A percentile compares a stretch with the other conserved stretches of the same genome.
phyloP scores from a whole-genome alignment of 2,329 filamentous ascomycete genomes.

The Fusarium tupiense region DNA sequence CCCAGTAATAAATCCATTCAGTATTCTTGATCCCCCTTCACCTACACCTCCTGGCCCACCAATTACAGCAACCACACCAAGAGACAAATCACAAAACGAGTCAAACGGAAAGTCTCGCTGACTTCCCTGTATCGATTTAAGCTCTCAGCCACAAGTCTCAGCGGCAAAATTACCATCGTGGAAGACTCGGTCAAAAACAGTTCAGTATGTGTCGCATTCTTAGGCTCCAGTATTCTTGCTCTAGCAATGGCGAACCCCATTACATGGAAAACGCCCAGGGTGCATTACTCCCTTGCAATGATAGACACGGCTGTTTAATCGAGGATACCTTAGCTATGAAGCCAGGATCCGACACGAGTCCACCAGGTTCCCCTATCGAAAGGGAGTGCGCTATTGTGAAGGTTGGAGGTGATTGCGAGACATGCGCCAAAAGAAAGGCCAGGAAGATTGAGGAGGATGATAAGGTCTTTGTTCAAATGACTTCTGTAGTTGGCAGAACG shows the following conservation, averaged over 20 bases:
- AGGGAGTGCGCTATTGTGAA: background rate
- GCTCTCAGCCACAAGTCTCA: background rate
- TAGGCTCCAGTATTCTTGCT: constrained; percentile 22
- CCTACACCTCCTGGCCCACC: too few relatives aligned
- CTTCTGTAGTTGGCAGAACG: background rate
- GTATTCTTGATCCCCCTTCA: background rate
- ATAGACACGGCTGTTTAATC: background rate
- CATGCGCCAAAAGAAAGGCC: background rate
- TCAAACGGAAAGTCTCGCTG: background rate
- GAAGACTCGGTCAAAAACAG: background rate
- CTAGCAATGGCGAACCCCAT: background rate
- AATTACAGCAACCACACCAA: too few relatives aligned
- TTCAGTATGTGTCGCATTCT: constrained; percentile 16
- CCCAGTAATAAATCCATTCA: too few relatives aligned
- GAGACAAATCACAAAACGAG: background rate
- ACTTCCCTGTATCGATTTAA: background rate
- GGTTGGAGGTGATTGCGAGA: background rate
- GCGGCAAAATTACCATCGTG: background rate
- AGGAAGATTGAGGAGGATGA: background rate
- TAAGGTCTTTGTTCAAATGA: background rate
- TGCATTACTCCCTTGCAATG: constrained; percentile 1
- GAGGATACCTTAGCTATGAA: background rate
- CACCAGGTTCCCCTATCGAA: background rate
- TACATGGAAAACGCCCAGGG: background rate
- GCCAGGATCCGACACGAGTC: background rate